Evolutionary conservation across 2,329 filamentous ascomycete species (phyloP), one percentile per base, ranked within the genome.

Genomic region (Capronia epimyces): DNA sequence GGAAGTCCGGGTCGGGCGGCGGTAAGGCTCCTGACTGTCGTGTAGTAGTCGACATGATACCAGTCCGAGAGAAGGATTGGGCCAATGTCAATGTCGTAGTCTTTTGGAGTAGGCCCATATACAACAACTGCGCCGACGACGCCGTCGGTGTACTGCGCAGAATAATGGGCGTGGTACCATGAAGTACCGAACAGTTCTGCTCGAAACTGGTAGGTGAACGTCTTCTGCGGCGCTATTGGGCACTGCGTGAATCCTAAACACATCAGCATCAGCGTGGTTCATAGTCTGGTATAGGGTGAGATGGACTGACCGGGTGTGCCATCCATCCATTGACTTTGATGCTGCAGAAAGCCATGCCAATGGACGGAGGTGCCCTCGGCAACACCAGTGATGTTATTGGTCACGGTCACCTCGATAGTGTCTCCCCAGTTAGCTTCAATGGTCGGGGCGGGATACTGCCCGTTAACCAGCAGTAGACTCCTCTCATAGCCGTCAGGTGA

Each of bases 381-480:
- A 4, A 53, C 52, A 18, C 54, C 62, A 5, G 60, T 59, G 7
- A 68, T 61, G 18, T 64, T 54, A 55, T 72, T 72, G 20, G 58
- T 55, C 7, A 70, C 65, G 3, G 60, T 62, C 18, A 69, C 60
- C 45, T 62, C 49, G 36, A 65, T 62, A 21, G 55, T 56, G 41
- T 63, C 60, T 27, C 58, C 60, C 54, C 64, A 58, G 29, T 61
- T 60, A 10, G 57, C 59, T 39, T 64, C 59, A 37, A 64, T 54
- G 21, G 75, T 71, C 1, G 86, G 86, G 0, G 82, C 85, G 1
- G 85, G 85, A 53, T 66, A 66, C 7, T 62, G 55, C 10, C 62
- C 64, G 45, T 67, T 69, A 50, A 66, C 56, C 9, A 62, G 49
- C 46, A 67, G 61, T 22, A 61, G 58, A 16, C 52, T 49, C 1